Evolutionary conservation across 2,329 filamentous ascomycete genomes (phyloP).

Genomic region (Aspergillus pseudoglaucus): DNA sequence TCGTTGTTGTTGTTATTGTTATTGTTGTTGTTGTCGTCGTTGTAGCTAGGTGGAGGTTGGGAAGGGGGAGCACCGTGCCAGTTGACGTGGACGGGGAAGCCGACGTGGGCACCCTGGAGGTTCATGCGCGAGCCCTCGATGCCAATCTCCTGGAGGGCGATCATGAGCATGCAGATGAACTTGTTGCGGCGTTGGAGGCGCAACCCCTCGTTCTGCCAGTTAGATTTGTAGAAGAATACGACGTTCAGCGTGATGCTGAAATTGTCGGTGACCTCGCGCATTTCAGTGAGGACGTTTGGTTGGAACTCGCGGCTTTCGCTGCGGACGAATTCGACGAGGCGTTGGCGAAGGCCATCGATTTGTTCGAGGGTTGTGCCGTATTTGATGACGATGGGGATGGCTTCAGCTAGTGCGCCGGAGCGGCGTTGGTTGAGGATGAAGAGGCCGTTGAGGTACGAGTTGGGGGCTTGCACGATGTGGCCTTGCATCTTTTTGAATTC

Average conservation of each 20-base stretch:
- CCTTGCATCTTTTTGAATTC: conserved; percentile 99
- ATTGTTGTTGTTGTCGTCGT: conserved; percentile 34
- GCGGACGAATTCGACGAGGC: conserved; percentile 75
- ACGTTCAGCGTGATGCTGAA: conserved; percentile 84
- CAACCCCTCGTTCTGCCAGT: conserved; percentile 89
- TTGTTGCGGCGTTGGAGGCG: conserved; percentile 88
- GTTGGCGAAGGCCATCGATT: conserved; percentile 73
- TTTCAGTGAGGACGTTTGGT: conserved; percentile 75
- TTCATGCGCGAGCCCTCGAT: conserved; percentile 78
- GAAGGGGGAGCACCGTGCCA: conserved; percentile 44
- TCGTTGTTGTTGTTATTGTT: conserved; percentile 35
- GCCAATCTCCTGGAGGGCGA: conserved; percentile 72
- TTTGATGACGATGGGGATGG: conserved; percentile 74
- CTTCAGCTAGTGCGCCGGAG: conserved; percentile 80
- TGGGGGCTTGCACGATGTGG: conserved; percentile 90
- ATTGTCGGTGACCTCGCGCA: conserved; percentile 71
- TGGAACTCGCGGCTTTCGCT: conserved; percentile 87
- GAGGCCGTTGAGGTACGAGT: conserved; percentile 83
- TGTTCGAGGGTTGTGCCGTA: conserved; percentile 79
- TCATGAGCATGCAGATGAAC: conserved; percentile 87
- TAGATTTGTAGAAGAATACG: conserved; percentile 96
- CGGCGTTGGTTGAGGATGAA: conserved; percentile 94
- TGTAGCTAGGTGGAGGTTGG: conserved; percentile 37
- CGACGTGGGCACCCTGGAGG: conserved; percentile 60
- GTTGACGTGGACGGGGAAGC: conserved; percentile 60